These are phyloP conservation scores for Sclerotinia minor DNA, from an alignment of 2,329 filamentous ascomycete genomes.

Conservation along the genomic window DNA sequence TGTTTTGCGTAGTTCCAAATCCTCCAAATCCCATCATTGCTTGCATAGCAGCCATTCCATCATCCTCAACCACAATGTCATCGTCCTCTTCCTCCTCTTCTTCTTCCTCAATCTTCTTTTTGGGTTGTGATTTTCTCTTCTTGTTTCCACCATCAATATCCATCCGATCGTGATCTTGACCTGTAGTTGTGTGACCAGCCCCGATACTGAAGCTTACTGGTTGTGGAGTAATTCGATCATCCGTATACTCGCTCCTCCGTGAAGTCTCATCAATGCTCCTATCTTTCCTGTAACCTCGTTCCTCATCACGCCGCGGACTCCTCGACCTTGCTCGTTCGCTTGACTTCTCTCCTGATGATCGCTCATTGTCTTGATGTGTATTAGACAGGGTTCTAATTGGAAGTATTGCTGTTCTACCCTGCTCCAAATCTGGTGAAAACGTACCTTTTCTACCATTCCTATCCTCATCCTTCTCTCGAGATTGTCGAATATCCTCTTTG, in stretches of 20 bases:
- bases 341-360: conserved; percentile 30
- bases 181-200: conserved; percentile 25
- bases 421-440: neutral
- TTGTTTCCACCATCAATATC: conserved; percentile 39
- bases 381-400: conserved; percentile 27
- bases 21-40: conserved; percentile 87
- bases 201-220: conserved; percentile 41
- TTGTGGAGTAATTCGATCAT: conserved; percentile 33
- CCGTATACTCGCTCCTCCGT: neutral
- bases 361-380: conserved; percentile 32
- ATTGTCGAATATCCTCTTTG: conserved; percentile 4
- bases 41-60: conserved; percentile 71
- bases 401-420: conserved; percentile 13
- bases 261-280: conserved; percentile 27
- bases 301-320: conserved; percentile 27
- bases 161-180: conserved; percentile 40
- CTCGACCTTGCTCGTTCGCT: conserved; percentile 31
- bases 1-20: conserved; percentile 85
- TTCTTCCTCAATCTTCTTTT: conserved; percentile 31
- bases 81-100: conserved; percentile 47
- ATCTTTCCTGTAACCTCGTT: conserved; percentile 26
- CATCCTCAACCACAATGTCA: conserved; percentile 59
- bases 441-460: conserved; percentile 25
- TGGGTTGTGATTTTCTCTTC: conserved; percentile 37
- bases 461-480: conserved; percentile 17